These are phyloP conservation scores for Boechera divaricarpa DNA, from an alignment of 345 rosid species.

Conservation along the genomic window DNA sequence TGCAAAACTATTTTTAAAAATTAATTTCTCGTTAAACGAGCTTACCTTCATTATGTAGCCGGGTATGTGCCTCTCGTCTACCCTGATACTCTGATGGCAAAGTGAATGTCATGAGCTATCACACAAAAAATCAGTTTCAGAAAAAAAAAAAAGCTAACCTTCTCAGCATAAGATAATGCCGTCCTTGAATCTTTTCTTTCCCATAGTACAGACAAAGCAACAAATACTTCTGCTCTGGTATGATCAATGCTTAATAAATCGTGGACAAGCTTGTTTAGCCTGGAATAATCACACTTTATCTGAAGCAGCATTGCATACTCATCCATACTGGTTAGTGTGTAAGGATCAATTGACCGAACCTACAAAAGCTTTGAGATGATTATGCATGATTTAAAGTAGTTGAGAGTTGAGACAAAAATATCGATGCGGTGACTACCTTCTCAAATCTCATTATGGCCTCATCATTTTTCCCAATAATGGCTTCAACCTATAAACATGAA, in stretches of 20 bases:
- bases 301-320: slow-evolving; percentile 98
- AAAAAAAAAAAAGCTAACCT: slow-evolving; percentile 61
- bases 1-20: neutral
- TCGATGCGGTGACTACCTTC: slow-evolving; percentile 57
- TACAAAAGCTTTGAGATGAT: slow-evolving; percentile 48
- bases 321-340: slow-evolving; percentile 84
- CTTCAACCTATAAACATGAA: slow-evolving; percentile 72
- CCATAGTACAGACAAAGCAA: slow-evolving; percentile 84
- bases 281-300: slow-evolving; percentile 77
- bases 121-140: slow-evolving; percentile 20
- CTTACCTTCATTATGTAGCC: slow-evolving; percentile 95
- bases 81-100: slow-evolving; percentile 76
- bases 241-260: slow-evolving; percentile 87
- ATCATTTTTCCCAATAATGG: slow-evolving; percentile 92
- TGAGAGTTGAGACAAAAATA: neutral
- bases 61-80: slow-evolving; percentile 91
- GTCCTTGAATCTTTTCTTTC: slow-evolving; percentile 87
- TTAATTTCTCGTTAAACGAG: neutral
- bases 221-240: slow-evolving; percentile 88
- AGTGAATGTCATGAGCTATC: slow-evolving; percentile 37
- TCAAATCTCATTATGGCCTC: slow-evolving; percentile 91
- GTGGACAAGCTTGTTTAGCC: slow-evolving; percentile 88
- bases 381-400: slow-evolving; percentile 3
- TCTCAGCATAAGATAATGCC: slow-evolving; percentile 90
- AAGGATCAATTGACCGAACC: slow-evolving; percentile 96